phyloP scores from a whole-genome alignment of 2,329 filamentous ascomycete species.

The Trichophyton equinum region DNA sequence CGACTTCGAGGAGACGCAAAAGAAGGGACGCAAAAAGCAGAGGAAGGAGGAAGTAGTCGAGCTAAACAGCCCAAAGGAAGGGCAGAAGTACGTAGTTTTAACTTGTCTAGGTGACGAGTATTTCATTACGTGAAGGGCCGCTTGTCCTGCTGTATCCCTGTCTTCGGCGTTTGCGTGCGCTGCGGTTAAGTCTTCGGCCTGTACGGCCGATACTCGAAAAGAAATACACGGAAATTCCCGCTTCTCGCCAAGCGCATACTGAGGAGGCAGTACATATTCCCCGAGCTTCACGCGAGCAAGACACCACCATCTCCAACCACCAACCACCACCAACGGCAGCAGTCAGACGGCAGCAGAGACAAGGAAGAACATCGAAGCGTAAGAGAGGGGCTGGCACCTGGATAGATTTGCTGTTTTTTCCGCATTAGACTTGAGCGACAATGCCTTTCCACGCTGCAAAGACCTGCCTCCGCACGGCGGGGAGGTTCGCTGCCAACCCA shows the following conservation, averaged over 20 bases:
- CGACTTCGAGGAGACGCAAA: neutral
- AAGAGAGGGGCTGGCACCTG: neutral
- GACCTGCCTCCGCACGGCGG: conserved; percentile 26
- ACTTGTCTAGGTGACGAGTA: neutral
- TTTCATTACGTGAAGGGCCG: neutral
- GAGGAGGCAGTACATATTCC: neutral
- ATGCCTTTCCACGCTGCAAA: conserved; percentile 10
- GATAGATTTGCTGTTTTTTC: neutral
- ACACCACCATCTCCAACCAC: neutral
- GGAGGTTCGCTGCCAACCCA: conserved; percentile 26
- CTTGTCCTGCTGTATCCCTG: neutral
- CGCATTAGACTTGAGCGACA: neutral
- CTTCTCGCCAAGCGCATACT: neutral
- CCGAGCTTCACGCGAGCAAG: conserved; percentile 1
- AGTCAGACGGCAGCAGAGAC: neutral
- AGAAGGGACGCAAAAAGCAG: neutral
- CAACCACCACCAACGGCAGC: neutral
- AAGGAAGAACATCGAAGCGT: neutral
- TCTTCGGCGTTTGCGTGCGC: neutral
- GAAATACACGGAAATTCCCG: neutral
- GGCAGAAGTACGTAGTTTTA: neutral
- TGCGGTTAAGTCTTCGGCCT: neutral
- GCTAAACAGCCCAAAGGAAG: neutral
- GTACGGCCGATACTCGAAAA: neutral
- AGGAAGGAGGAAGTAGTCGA: neutral